phyloP scores from a whole-genome alignment of 306 rosid species.

The Ochetophila trinervis region DNA sequence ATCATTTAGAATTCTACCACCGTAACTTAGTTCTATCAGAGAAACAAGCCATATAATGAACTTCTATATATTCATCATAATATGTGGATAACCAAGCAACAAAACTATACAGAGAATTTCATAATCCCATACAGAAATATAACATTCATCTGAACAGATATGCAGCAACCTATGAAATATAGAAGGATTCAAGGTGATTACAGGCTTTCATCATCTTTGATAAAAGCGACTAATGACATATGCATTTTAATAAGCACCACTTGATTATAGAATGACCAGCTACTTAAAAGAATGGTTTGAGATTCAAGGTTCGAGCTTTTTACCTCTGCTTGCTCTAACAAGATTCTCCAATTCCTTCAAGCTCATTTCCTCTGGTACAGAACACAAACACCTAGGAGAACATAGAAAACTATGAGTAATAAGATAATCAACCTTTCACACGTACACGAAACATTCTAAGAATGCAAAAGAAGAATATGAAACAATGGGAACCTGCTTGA shows the following conservation, averaged over 20 bases:
- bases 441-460: background rate
- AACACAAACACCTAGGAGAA: constrained; percentile 58
- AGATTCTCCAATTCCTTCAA: constrained; percentile 71
- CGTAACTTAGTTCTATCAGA: too few species aligned
- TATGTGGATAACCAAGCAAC: background rate
- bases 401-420: constrained; percentile 15
- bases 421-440: constrained; percentile 21
- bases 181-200: background rate
- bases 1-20: background rate
- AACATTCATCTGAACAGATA: background rate
- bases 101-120: background rate
- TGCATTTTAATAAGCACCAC: background rate
- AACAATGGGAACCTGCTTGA: constrained; percentile 53
- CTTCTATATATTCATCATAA: too few species aligned
- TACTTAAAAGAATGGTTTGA: constrained; percentile 4
- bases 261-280: constrained; percentile 17
- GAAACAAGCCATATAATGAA: too few species aligned
- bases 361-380: constrained; percentile 62
- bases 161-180: background rate
- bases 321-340: constrained; percentile 66
- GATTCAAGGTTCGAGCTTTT: constrained; percentile 16
- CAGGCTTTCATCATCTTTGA: background rate
- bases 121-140: background rate
- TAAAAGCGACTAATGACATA: background rate
- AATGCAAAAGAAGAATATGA: constrained; percentile 12